Evolutionary conservation across 2,329 filamentous ascomycete species (phyloP).

Genomic region (Cordyceps sp.): DNA sequence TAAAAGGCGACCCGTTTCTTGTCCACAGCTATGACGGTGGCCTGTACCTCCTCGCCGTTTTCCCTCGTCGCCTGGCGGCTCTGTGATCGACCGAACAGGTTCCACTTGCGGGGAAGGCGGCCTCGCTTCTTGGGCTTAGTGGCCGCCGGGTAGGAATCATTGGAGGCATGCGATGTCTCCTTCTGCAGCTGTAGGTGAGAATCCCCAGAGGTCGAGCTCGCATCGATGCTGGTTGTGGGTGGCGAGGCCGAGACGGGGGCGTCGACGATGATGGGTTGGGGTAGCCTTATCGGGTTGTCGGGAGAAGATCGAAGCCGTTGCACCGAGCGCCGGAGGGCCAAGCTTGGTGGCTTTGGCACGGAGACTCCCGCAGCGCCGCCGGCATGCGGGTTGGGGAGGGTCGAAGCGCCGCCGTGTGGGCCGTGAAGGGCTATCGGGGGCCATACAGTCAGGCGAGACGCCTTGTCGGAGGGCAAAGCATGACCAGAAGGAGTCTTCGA

Average conservation of each 20-base stretch:
- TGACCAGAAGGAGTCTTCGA: conserved; percentile 22
- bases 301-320: conserved; percentile 31
- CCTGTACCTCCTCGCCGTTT: conserved; percentile 22
- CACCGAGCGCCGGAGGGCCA: conserved; percentile 38
- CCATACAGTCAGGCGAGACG: conserved; percentile 28
- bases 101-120: conserved; percentile 44
- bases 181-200: conserved; percentile 26
- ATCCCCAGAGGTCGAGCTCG: conserved; percentile 39
- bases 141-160: conserved; percentile 13
- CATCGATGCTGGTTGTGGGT: conserved; percentile 39
- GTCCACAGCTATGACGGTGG: conserved; percentile 29
- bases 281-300: conserved; percentile 28
- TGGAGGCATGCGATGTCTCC: conserved; percentile 15
- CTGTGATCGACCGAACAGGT: conserved; percentile 41
- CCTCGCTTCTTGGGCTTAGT: conserved; percentile 40
- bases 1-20: conserved; percentile 42
- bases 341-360: conserved; percentile 28
- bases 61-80: conserved; percentile 23
- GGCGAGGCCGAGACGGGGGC: conserved; percentile 23
- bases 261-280: conserved; percentile 33
- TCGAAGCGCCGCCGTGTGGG: conserved; percentile 11
- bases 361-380: conserved; percentile 28
- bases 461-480: conserved; percentile 23
- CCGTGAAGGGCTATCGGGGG: conserved; percentile 31
- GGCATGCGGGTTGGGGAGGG: conserved; percentile 10